Conservation (phyloP, 78 protist genomes). For the Blattamonas nauphoetae region DNA sequence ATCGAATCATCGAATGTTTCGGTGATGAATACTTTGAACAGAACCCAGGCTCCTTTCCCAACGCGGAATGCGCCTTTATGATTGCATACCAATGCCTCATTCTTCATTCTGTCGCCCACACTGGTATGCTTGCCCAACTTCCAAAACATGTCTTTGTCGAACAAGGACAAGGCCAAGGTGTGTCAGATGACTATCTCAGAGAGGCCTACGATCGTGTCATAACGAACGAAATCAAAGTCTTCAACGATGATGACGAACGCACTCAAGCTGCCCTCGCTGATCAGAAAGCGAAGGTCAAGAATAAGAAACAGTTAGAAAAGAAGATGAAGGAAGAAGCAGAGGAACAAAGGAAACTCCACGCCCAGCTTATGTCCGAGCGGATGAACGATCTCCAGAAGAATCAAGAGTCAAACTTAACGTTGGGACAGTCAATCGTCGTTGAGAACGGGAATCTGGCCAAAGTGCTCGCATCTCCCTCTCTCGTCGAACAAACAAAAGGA, state of each 20-base stretch:
- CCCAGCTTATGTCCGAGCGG: background rate
- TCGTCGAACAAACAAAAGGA: too few species aligned
- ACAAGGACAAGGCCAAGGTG: background rate
- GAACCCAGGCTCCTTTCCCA: constrained; percentile 1
- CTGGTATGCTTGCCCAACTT: background rate
- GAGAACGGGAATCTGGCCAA: too few species aligned
- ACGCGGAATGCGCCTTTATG: background rate
- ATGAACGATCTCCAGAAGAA: background rate
- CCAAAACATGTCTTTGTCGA: background rate
- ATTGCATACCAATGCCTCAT: background rate
- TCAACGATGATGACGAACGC: background rate
- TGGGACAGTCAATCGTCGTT: too few species aligned
- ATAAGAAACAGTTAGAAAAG: background rate
- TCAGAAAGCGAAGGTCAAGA: background rate
- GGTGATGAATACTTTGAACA: background rate
- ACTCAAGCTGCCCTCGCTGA: background rate
- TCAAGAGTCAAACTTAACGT: too few species aligned
- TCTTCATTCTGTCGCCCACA: background rate
- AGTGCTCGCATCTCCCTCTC: too few species aligned
- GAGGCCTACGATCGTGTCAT: background rate
- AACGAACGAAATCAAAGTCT: background rate
- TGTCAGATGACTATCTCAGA: background rate
- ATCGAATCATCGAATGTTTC: background rate
- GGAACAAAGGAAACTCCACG: background rate
- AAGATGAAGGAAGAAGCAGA: background rate